Conservation (phyloP, 345 rosid species). For the Populus alba region DNA sequence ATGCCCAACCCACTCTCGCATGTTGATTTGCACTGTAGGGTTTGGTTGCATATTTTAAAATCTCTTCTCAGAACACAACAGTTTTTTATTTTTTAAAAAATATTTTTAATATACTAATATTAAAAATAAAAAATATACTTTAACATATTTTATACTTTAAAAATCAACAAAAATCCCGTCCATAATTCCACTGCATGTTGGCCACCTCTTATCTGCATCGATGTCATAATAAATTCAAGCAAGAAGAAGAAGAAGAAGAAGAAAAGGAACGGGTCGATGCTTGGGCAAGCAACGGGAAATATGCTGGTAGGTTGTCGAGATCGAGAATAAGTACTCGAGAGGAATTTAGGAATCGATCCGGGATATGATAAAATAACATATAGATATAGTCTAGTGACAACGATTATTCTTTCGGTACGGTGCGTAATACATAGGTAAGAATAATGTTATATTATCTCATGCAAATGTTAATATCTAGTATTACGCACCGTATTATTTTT, state of each 20-base stretch:
- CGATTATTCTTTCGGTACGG: not conserved
- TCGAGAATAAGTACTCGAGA: not conserved
- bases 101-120: no score
- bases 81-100: no score
- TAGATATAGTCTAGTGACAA: not conserved
- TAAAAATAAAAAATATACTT: no score
- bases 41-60: not conserved
- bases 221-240: no score
- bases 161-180: not conserved
- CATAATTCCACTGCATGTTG: not conserved
- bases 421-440: not conserved
- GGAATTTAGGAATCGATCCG: conserved; percentile 10
- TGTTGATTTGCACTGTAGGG: not conserved
- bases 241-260: no score
- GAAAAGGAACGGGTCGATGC: no score
- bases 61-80: no score
- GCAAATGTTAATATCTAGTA: no score
- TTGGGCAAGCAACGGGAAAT: not conserved
- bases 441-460: not conserved
- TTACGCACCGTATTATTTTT: no score
- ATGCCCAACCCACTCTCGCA: not conserved
- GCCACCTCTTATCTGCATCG: no score
- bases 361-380: not conserved
- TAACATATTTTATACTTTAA: no score
- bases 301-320: no score